Evolutionary conservation across 2,329 filamentous ascomycete species (phyloP).

Genomic region (Hypoxylon sp.): DNA sequence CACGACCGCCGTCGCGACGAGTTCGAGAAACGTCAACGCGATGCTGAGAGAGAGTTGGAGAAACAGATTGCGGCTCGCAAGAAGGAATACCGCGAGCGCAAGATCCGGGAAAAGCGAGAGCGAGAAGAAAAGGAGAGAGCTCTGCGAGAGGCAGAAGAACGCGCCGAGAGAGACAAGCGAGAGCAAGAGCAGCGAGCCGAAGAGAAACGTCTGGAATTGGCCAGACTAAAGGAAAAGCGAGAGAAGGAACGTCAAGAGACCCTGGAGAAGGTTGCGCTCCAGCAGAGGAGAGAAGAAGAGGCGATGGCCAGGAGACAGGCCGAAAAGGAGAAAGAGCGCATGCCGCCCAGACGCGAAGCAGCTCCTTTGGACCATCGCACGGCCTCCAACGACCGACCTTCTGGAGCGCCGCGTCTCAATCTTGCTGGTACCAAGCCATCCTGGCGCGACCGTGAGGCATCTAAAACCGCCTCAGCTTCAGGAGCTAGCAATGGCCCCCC

Average conservation of each 20-base stretch:
- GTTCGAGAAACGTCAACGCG: conserved; percentile 93
- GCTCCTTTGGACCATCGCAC: conserved; percentile 58
- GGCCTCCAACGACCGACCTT: conserved; percentile 61
- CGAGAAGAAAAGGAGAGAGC: conserved; percentile 85
- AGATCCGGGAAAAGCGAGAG: conserved; percentile 85
- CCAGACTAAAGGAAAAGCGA: conserved; percentile 74
- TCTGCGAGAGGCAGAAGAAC: conserved; percentile 87
- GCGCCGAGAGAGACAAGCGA: conserved; percentile 82
- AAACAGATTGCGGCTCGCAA: conserved; percentile 88
- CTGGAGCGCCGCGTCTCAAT: conserved; percentile 67
- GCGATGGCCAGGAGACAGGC: conserved; percentile 80
- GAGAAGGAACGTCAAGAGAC: conserved; percentile 77
- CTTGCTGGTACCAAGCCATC: conserved; percentile 64
- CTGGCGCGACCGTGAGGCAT: conserved; percentile 72
- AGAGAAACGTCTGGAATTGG: conserved; percentile 78
- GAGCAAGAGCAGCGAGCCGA: conserved; percentile 85
- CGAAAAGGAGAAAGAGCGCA: conserved; percentile 67
- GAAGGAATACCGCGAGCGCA: conserved; percentile 88
- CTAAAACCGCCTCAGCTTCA: conserved; percentile 56
- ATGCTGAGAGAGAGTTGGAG: conserved; percentile 93
- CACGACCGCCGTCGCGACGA: conserved; percentile 91
- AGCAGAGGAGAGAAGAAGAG: conserved; percentile 88
- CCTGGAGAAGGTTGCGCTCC: conserved; percentile 73
- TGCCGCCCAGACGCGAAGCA: conserved; percentile 56
- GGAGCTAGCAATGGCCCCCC: conserved; percentile 49